phyloP scores from a whole-genome alignment of 2,329 filamentous ascomycete genomes.

The Cordyceps javanica region DNA sequence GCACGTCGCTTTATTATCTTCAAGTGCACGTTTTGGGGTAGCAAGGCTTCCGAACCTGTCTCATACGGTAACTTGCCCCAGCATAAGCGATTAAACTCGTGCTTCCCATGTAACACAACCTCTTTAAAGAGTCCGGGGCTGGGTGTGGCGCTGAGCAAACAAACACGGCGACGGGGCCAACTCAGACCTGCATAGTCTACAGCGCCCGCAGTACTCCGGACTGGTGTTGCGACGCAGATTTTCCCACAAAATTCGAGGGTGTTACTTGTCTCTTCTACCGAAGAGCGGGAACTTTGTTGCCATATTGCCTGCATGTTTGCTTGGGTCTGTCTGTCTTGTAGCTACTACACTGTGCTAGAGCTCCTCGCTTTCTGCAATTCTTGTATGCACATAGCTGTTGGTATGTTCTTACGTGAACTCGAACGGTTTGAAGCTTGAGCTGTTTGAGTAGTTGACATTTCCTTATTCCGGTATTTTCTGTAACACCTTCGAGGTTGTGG shows the following conservation, averaged over 20 bases:
- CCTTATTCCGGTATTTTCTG: too few relatives aligned
- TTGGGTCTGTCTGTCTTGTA: too few relatives aligned
- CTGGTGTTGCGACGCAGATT: not conserved
- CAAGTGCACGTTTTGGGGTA: not conserved
- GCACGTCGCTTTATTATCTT: not conserved
- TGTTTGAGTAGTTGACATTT: too few relatives aligned
- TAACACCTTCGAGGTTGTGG: too few relatives aligned
- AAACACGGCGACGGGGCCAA: not conserved
- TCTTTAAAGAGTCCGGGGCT: not conserved
- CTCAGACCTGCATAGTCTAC: not conserved
- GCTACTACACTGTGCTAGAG: too few relatives aligned
- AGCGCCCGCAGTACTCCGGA: not conserved
- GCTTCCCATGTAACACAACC: not conserved
- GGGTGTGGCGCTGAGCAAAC: conserved; percentile 1
- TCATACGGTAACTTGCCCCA: not conserved
- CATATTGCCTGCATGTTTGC: not conserved
- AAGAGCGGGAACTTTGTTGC: not conserved
- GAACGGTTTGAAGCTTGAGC: too few relatives aligned
- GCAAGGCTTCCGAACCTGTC: not conserved
- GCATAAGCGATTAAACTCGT: not conserved
- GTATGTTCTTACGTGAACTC: too few relatives aligned
- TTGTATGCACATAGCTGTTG: too few relatives aligned
- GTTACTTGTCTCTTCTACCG: not conserved
- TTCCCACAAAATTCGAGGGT: too few relatives aligned
- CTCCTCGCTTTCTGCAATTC: too few relatives aligned